phyloP scores from a whole-genome alignment of 2,329 filamentous ascomycete species.

The Paradendryphiella salina region DNA sequence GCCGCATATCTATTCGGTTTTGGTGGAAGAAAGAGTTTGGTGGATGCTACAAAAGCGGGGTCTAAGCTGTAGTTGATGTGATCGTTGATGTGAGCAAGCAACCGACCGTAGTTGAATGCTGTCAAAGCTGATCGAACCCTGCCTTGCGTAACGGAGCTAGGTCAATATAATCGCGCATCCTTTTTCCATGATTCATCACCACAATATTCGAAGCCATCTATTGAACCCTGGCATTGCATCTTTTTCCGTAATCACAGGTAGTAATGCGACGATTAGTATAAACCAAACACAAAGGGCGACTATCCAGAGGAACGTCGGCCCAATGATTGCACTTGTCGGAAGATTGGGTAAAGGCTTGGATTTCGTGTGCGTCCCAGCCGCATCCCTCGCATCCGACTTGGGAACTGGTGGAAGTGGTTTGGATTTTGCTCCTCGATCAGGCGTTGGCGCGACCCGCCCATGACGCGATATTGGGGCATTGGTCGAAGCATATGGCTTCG shows the following conservation, averaged over 20 bases:
- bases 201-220: conserved; percentile 17
- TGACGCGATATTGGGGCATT: background rate
- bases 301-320: conserved; percentile 1
- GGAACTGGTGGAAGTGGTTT: conserved; percentile 9
- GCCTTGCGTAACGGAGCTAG: too few relatives aligned
- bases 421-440: background rate
- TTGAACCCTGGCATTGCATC: conserved; percentile 12
- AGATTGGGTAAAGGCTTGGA: conserved; percentile 2
- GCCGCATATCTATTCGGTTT: conserved; percentile 63
- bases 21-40: conserved; percentile 50
- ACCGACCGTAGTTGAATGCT: background rate
- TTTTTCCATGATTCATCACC: background rate
- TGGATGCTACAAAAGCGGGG: conserved; percentile 37
- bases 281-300: conserved; percentile 4
- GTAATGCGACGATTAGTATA: conserved; percentile 1
- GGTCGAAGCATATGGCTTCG: background rate
- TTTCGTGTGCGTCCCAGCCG: background rate
- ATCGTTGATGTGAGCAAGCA: background rate
- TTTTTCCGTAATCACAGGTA: conserved; percentile 11
- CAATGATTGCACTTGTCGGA: background rate
- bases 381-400: background rate
- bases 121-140: background rate
- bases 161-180: background rate
- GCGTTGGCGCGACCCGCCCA: background rate
- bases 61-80: conserved; percentile 34